Base-by-base conservation (phyloP, 1,284 basidiomycete genomes). In the Ceraceosorus guamensis region DNA sequence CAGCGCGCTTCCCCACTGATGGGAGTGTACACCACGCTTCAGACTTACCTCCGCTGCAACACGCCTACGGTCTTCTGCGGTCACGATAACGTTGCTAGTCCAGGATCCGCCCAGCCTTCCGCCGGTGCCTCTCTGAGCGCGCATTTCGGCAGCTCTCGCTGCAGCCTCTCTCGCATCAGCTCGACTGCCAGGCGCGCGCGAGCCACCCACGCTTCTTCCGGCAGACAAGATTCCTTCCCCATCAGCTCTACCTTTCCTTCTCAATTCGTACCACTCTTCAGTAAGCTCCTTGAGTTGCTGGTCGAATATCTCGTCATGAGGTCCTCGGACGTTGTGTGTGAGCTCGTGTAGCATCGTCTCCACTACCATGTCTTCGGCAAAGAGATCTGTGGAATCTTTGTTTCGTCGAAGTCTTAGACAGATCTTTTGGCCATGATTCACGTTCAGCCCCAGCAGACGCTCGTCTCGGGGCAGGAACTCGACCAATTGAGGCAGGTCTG, bases 271-370 rank as follows among this genome's bases (percentile, higher is more conserved):
- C 32, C 59, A 66, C 51, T 68, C 66, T 11, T 56, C 50, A 33
- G 59, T 58, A 4, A 70, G 56, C 6, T 58, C 50, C 10, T 59
- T 53, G 14, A 70, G 61, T 11, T 55, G 47, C 13, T 34, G 41
- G 33, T 59, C 63, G 41, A 70, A 70, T 6, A 39, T 41, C 7
- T 52, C 53, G 48, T 70, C 64, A 54, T 70, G 67, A 5, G 66
- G 66, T 1, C 66, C 66, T 6, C 59, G 56, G 14, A 66, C 59
- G 48, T 66, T 70, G 47, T 70, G 67, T 2, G 57, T 56, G 39
- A 70, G 61, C 52, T 70, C 67, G 46, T 70, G 67, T 11, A 70
- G 55, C 67, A 70, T 68, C 51, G 62, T 62, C 10, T 56, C 56
- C 18, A 61, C 44, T 16, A 68, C 37, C 31, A 49, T 53, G 8